Base-by-base conservation (phyloP, 2,329 filamentous ascomycete species). In the Clonostachys chloroleuca region DNA sequence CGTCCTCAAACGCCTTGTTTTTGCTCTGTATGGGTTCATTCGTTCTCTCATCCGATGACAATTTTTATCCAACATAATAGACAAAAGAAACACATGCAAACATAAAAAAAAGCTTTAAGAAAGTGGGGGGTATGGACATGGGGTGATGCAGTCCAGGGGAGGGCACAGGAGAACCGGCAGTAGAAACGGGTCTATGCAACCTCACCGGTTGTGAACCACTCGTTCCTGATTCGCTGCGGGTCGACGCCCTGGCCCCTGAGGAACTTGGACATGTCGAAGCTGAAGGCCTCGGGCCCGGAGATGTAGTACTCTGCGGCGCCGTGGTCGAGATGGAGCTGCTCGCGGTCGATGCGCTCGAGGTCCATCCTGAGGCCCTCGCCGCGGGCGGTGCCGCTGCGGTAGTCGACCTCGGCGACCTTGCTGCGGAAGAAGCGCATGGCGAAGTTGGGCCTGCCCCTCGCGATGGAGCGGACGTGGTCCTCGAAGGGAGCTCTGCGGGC, bases 261-360 rank as follows among this genome's bases (percentile, higher is more conserved):
- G 42, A 67, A 73, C 45, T 64, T 61, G 3, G 66, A 64, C 61
- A 77, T 73, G 55, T 79, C 74, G 3, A 68, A 53, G 75, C 79
- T 79, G 53, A 80, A 79, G 50, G 70, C 66, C 60, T 78, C 74
- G 1, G 77, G 75, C 0, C 77, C 77, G 50, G 76, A 80, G 44
- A 80, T 68, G 52, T 67, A 80, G 55, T 80, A 81, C 60, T 78
- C 74, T 5, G 77, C 66, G 12, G 67, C 64, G 35, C 64, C 60
- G 52, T 75, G 67, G 46, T 58, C 52, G 4, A 80, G 63, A 53
- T 67, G 72, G 34, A 80, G 60, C 50, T 78, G 69, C 5, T 69
- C 66, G 12, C 60, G 58, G 18, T 65, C 61, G 14, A 80, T 58
- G 52, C 66, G 66, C 43, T 65, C 62, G 35, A 80, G 66, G 51